These are phyloP conservation scores for Yamadazyma akitaensis DNA, from an alignment of 805 yeast species.

Conservation along the genomic window DNA sequence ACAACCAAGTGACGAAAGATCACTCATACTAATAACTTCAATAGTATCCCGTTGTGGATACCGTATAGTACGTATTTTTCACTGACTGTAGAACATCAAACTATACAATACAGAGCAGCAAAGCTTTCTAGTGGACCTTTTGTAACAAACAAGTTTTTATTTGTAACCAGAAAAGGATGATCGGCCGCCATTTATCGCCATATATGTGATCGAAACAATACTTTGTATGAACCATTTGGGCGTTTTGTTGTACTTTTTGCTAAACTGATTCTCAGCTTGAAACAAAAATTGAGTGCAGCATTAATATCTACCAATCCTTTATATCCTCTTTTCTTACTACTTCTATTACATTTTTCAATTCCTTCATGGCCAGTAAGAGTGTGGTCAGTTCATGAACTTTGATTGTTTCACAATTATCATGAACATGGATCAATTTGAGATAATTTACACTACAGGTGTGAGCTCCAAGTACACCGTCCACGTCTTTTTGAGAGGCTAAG, in stretches of 20 bases:
- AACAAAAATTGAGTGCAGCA: too few relatives aligned
- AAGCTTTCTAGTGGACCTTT: too few relatives aligned
- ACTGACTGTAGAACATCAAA: slow-evolving; percentile 52
- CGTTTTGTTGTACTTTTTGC: too few relatives aligned
- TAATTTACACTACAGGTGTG: neutral
- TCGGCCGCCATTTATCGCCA: too few relatives aligned
- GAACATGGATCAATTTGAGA: neutral
- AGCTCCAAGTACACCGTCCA: neutral
- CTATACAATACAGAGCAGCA: slow-evolving; percentile 57
- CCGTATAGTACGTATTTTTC: slow-evolving; percentile 34
- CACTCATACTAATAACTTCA: slow-evolving; percentile 64
- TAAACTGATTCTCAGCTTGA: too few relatives aligned
- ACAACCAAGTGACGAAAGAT: slow-evolving; percentile 66
- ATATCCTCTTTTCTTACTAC: too few relatives aligned
- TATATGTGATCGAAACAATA: too few relatives aligned
- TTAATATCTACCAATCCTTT: too few relatives aligned
- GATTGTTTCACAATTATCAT: neutral
- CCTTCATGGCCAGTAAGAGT: neutral
- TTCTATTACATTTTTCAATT: too few relatives aligned
- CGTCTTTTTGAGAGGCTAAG: neutral
- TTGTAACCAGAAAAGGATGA: too few relatives aligned
- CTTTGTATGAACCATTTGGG: too few relatives aligned
- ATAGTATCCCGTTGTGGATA: slow-evolving; percentile 29
- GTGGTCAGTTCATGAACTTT: neutral
- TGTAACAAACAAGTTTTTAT: too few relatives aligned